Evolutionary conservation across 1,284 basidiomycete genomes (phyloP), one percentile per base, ranked within the genome.

Genomic region (Caloboletus firmus): DNA sequence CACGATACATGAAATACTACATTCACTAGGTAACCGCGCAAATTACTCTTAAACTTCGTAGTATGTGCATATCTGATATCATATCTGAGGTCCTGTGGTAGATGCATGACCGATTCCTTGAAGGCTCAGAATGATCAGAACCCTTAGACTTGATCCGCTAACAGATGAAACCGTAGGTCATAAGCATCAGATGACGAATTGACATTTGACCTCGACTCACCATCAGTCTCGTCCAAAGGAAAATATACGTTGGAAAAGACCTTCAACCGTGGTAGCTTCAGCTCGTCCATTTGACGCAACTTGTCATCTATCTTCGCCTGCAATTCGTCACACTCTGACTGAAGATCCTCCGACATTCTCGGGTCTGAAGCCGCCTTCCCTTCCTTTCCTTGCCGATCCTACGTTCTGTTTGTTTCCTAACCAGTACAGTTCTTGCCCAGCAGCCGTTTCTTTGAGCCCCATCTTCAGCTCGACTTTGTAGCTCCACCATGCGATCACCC

Each of bases 241-340:
- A 24, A 58, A 17, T 20, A 46, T 37, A 18, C 61, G 59, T 28
- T 28, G 26, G 3, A 4, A 9, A 26, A 59, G 2, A 11, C 12
- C 36, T 22, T 40, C 5, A 47, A 22, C 47, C 39, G 22, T 1
- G 60, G 13, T 24, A 57, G 13, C 34, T 45, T 62, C n/a, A 64
- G 24, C 30, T 47, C 34, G 10, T 59, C 41, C 62, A 64, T 56
- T 26, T 62, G 57, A n/a, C 34, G 49, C 8, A 60, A 17, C 31
- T 5, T 45, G 15, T 50, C 31, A 7, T 62, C 56, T 22, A 64
- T 45, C 20, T 53, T 45, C 5, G 2, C 4, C 3, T 39, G 59
- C 47, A 61, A n/a, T 0, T 34, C 59, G 4, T 42, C 26, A 26
- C 56, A 57, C 24, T 62, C 62, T 28, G 2, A 8, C 34, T 49